phyloP scores from a whole-genome alignment of 495 filamentous ascomycete genomes.

The Penicillium psychrofluorescens region DNA sequence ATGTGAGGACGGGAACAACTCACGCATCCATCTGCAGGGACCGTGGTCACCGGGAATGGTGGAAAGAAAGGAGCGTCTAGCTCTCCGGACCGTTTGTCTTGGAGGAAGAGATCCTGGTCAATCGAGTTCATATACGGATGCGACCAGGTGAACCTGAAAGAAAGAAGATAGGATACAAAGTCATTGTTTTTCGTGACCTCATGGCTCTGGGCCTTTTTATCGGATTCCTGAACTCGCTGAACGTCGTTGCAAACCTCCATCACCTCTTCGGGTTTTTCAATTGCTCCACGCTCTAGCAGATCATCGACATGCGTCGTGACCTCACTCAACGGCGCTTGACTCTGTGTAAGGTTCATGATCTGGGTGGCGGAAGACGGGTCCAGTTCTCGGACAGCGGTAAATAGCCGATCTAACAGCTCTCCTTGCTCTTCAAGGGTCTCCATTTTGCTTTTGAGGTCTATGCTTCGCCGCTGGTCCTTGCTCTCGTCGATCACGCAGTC shows the following conservation, averaged over 20 bases:
- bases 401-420: constrained; percentile 18
- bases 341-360: constrained; percentile 29
- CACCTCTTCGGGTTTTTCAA: constrained; percentile 19
- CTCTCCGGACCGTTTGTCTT: constrained; percentile 27
- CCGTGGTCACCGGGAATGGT: constrained; percentile 39
- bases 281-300: constrained; percentile 12
- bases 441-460: constrained; percentile 28
- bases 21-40: constrained; percentile 21
- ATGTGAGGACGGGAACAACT: background rate
- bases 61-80: constrained; percentile 29
- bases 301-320: constrained; percentile 24
- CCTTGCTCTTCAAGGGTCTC: constrained; percentile 24
- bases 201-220: constrained; percentile 11
- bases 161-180: constrained; percentile 41
- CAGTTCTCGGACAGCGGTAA: constrained; percentile 20
- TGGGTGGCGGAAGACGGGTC: constrained; percentile 10
- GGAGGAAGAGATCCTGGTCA: constrained; percentile 36
- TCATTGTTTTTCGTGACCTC: constrained; percentile 35
- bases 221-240: constrained; percentile 4
- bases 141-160: constrained; percentile 38
- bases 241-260: constrained; percentile 12
- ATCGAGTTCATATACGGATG: constrained; percentile 35
- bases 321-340: constrained; percentile 23
- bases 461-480: constrained; percentile 27
- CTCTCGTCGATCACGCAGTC: constrained; percentile 25